A percentile compares a stretch with the other conserved stretches of the same genome.
phyloP scores from a whole-genome alignment of 2,329 filamentous ascomycete species.

The Xylariaceae sp. region DNA sequence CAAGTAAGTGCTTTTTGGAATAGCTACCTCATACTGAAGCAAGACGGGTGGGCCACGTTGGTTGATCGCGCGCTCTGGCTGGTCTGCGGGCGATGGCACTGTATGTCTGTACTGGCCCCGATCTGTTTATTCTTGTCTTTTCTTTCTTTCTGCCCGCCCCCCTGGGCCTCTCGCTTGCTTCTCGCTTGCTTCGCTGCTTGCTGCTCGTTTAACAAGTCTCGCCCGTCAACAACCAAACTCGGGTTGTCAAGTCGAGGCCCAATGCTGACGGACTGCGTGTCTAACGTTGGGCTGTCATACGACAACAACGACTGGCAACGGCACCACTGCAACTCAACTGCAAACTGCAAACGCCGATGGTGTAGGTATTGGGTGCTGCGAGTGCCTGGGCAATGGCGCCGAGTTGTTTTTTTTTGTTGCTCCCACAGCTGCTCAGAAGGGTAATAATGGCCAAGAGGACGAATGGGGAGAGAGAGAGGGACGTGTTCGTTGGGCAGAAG shows the following conservation, averaged over 20 bases:
- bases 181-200: background rate
- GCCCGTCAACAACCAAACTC: constrained; percentile 13
- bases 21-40: constrained; percentile 32
- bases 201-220: constrained; percentile 8
- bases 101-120: too few relatives aligned
- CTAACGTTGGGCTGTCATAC: constrained; percentile 20
- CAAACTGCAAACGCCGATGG: constrained; percentile 8
- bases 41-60: constrained; percentile 20
- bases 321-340: too few relatives aligned
- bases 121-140: too few relatives aligned
- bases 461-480: constrained; percentile 17
- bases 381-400: constrained; percentile 1
- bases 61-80: constrained; percentile 3
- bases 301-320: constrained; percentile 3
- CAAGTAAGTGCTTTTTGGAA: constrained; percentile 16
- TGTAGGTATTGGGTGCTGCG: constrained; percentile 8
- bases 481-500: constrained; percentile 20
- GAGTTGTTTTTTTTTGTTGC: background rate
- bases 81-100: too few relatives aligned
- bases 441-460: constrained; percentile 13
- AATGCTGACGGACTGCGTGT: constrained; percentile 17
- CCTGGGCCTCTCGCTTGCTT: background rate
- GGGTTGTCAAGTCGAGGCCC: constrained; percentile 16
- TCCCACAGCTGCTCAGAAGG: constrained; percentile 1
- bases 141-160: background rate